These are phyloP conservation scores for Sambucus nigra DNA, from an alignment of 129 eudicot species.

Conservation along the genomic window DNA sequence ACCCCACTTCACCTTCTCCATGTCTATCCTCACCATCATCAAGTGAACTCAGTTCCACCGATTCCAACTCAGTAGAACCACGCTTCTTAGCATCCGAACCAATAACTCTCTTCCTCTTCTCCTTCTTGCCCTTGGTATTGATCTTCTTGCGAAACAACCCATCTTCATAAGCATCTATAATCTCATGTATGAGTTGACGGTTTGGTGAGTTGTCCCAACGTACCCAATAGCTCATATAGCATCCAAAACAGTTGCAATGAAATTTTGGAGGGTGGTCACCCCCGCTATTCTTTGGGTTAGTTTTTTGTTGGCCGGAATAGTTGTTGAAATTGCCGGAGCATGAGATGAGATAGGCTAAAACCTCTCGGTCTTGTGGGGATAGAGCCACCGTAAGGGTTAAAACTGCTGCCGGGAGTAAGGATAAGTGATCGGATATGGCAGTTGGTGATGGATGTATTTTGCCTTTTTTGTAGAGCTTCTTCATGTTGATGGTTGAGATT, in stretches of 20 bases:
- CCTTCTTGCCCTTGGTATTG: slow-evolving; percentile 26
- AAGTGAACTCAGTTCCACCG: background rate
- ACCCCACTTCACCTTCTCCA: slow-evolving; percentile 14
- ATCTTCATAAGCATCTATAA: slow-evolving; percentile 49
- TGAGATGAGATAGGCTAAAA: slow-evolving; percentile 47
- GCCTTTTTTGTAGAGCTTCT: slow-evolving; percentile 42
- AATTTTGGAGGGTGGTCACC: slow-evolving; percentile 28
- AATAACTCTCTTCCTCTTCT: slow-evolving; percentile 23
- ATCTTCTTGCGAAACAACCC: slow-evolving; percentile 16
- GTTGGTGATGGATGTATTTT: slow-evolving; percentile 40
- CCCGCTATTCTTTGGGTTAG: background rate
- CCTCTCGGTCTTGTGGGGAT: slow-evolving; percentile 36
- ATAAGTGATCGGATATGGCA: slow-evolving; percentile 29
- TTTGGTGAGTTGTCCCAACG: slow-evolving; percentile 55
- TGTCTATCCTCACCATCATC: background rate
- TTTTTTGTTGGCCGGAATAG: background rate
- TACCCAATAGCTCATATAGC: slow-evolving; percentile 52
- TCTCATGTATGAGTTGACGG: slow-evolving; percentile 48
- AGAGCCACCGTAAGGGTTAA: slow-evolving; percentile 38
- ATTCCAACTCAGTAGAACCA: background rate
- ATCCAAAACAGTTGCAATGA: slow-evolving; percentile 40
- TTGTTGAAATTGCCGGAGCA: slow-evolving; percentile 15
- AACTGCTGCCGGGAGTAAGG: slow-evolving; percentile 39
- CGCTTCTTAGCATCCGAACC: background rate
- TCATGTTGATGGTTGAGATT: slow-evolving; percentile 15